Base-by-base conservation (phyloP, 2,329 filamentous ascomycete genomes). In the Geosmithia morbida region DNA sequence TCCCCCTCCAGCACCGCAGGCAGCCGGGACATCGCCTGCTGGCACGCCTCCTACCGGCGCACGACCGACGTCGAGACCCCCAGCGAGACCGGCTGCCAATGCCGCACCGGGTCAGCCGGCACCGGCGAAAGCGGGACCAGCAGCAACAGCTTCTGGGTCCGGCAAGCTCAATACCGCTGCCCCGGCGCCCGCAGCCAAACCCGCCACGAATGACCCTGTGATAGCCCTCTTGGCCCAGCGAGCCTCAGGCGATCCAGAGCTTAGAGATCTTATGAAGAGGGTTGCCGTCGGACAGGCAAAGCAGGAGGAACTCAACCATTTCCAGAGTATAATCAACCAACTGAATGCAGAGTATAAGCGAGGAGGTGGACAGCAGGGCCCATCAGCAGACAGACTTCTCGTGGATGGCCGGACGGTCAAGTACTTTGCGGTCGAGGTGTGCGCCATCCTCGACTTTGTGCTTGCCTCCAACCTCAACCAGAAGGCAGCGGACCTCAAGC, bases 201-300 rank as follows among this genome's bases (percentile, higher is more conserved):
- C 61, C 3, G 55, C 56, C 8, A 50, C 64, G n/a, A 65, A 69
- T 20, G 86, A 90, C 57, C 85, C 85, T 0, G 87, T 92, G 42
- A 90, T 92, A 48, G 81, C 87, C 46, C 79, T 85, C 52, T 67
- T 92, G 22, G 86, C 86, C 0, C 82, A 86, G 55, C 78, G 79
- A 52, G 86, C 86, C 7, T 84, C 83, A 0, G 79, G 77, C 22
- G 83, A 92, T 57, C 74, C 79, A 0, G 73, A 83, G 48, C 67
- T 92, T 10, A 81, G 87, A 49, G 79, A 83, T 37, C 68, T 92
- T 0, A 92, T 92, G 86, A 87, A 87, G 60, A 78, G 85, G 47
- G 86, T 92, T 1, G 86, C 86, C 0, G 79, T 81, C 26, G 85
- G 85, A 1, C 75, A 82, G 53, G 86, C 86, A 0, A 79, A 76